Conservation (phyloP, 2,329 filamentous ascomycete species). For the Neonectria hederae region DNA sequence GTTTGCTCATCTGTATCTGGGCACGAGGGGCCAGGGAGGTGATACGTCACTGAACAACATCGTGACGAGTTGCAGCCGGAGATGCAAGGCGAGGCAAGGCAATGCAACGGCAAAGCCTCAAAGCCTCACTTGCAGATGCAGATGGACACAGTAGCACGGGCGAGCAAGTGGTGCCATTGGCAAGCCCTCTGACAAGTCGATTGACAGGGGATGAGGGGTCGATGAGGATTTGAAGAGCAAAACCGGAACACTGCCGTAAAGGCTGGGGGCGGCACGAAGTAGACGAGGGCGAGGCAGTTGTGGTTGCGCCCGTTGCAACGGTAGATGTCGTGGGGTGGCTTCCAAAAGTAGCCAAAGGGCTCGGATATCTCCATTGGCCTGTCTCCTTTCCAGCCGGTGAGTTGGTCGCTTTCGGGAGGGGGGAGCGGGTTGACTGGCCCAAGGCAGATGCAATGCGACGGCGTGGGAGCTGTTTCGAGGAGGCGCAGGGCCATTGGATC, state of each 20-base stretch:
- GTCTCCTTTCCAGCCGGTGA: conserved; percentile 26
- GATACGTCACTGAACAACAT: conserved; percentile 32
- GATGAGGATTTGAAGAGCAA: conserved; percentile 7
- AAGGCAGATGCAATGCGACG: conserved; percentile 31
- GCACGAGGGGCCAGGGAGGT: conserved; percentile 9
- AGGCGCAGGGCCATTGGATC: conserved; percentile 22
- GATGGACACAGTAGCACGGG: conserved; percentile 28
- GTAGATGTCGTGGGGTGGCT: conserved; percentile 37
- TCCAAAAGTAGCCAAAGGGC: conserved; percentile 28
- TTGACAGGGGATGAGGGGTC: conserved; percentile 21
- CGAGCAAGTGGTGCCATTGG: conserved; percentile 34
- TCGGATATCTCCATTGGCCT: conserved; percentile 20
- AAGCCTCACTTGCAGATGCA: conserved; percentile 2
- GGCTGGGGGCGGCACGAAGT: neutral
- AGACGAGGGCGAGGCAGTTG: neutral
- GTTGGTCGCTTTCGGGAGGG: conserved; percentile 23
- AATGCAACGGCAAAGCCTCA: conserved; percentile 30
- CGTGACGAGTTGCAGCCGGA: conserved; percentile 24
- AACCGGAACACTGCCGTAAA: neutral
- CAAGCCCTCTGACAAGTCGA: conserved; percentile 27
- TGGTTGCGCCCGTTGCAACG: conserved; percentile 35
- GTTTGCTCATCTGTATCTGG: neutral
- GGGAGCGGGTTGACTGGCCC: conserved; percentile 18
- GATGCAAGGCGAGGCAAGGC: conserved; percentile 23
- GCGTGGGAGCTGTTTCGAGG: conserved; percentile 20